Evolutionary conservation across 2,329 filamentous ascomycete genomes (phyloP), one percentile per base, ranked within the genome.

Genomic region (Sporothrix luriei): DNA sequence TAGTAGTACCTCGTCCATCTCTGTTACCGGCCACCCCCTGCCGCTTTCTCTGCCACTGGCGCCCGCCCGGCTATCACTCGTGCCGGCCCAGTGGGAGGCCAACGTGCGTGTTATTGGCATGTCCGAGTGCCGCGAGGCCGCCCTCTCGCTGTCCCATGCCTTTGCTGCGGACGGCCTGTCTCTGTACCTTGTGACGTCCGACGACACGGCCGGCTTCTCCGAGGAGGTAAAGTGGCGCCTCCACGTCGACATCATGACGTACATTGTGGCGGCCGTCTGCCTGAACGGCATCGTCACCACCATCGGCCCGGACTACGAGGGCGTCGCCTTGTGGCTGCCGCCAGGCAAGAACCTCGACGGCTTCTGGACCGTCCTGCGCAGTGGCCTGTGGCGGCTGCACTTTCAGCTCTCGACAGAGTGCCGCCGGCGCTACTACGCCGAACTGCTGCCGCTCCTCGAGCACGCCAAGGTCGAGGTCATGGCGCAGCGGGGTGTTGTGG

Each of bases 321-420:
- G 88, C 73, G 89, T 95, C 68, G 91, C 91, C 70, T 82, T 95
- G 67, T 95, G 92, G 91, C 87, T 93, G 82, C 90, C 90, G 19
- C 92, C 91, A 1, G 90, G 89, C 68, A 84, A 87, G 77, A 86
- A 90, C 78, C 88, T 90, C 79, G 91, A 94, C 78, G 88, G 89
- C 78, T 88, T 87, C 82, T 84, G 86, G 81, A 92, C 91, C 68
- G 84, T 88, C 72, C 79, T 94, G 73, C 89, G 91, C 73, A 90
- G 86, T 76, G 92, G 92, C 71, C 86, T 93, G 82, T 94, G 91
- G 91, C 85, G 90, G 72, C 84, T 94, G 72, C 86, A 87, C 79
- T 94, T 88, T 80, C 87, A 90, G 77, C 88, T 95, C 72, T 90
- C 90, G 13, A 76, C 83, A 68, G 91, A 94, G 82, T 90, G 91